Evolutionary conservation across 129 eudicot genomes (phyloP).

Genomic region (Apium graveolens): DNA sequence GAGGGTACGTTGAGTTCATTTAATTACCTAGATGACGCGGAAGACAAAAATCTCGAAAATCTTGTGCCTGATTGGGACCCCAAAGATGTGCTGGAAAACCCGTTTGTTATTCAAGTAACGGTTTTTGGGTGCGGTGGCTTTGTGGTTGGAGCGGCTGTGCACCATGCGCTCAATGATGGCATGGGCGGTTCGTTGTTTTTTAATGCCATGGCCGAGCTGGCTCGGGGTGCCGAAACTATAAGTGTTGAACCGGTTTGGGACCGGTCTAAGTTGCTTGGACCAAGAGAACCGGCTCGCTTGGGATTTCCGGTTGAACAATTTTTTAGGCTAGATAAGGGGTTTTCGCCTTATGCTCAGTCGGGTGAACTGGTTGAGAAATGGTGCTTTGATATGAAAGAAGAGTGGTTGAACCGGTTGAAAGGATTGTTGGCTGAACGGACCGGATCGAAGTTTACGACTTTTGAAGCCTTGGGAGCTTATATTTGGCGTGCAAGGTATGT

Average conservation of each 20-base stretch:
- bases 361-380: slow-evolving; percentile 37
- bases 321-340: slow-evolving; percentile 37
- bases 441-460: slow-evolving; percentile 63
- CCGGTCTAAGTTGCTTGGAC: slow-evolving; percentile 47
- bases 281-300: slow-evolving; percentile 50
- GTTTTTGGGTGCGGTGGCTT: slow-evolving; percentile 62
- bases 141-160: slow-evolving; percentile 60
- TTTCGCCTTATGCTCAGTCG: slow-evolving; percentile 34
- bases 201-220: slow-evolving; percentile 63
- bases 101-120: slow-evolving; percentile 52
- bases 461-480: slow-evolving; percentile 80
- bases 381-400: slow-evolving; percentile 49
- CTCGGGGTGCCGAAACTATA: slow-evolving; percentile 39
- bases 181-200: slow-evolving; percentile 58
- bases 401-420: slow-evolving; percentile 65
- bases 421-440: slow-evolving; percentile 30
- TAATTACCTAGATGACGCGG: slow-evolving; percentile 36
- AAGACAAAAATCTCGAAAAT: slow-evolving; percentile 30
- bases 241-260: slow-evolving; percentile 70
- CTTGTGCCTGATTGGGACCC: slow-evolving; percentile 51
- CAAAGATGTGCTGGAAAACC: slow-evolving; percentile 25
- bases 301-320: slow-evolving; percentile 43
- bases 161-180: slow-evolving; percentile 65
- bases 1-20: slow-evolving; percentile 28
- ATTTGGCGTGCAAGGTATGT: slow-evolving; percentile 72